Evolutionary conservation across 768 basidiomycete species (phyloP).

Genomic region (Panaeolus cyanescens): DNA sequence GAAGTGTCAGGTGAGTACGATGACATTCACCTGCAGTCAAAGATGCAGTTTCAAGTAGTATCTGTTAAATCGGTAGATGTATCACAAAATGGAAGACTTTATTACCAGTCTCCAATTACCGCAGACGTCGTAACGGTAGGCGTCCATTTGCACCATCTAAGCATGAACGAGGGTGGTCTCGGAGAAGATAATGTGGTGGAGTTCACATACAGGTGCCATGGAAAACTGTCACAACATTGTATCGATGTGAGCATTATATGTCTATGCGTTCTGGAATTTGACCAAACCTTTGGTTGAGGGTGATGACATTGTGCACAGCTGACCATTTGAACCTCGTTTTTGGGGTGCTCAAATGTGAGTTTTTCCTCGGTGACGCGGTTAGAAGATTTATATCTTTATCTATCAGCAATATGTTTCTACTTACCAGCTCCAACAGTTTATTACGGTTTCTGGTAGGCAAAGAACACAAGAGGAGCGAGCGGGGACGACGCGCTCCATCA

Average conservation of each 20-base stretch:
- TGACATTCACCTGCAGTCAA: too few species aligned
- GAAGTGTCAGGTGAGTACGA: too few species aligned
- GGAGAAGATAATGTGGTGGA: not conserved
- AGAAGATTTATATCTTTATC: too few species aligned
- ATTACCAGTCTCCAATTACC: not conserved
- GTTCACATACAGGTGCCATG: not conserved
- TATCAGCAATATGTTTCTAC: too few species aligned
- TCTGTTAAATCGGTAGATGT: too few species aligned
- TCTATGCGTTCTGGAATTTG: not conserved
- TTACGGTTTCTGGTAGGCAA: too few species aligned
- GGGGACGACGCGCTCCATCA: slow-evolving; percentile 16
- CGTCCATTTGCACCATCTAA: not conserved
- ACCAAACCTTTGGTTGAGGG: too few species aligned
- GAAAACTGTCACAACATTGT: not conserved
- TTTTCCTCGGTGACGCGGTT: too few species aligned
- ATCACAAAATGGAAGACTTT: not conserved
- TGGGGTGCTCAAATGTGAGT: too few species aligned
- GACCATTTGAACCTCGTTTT: not conserved
- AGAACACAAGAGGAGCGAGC: not conserved
- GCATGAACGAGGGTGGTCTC: not conserved
- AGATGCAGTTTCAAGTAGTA: too few species aligned
- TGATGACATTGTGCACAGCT: too few species aligned
- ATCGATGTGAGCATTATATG: not conserved
- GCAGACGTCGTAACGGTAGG: not conserved
- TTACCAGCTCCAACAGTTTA: too few species aligned